Conservation (phyloP, 2,329 filamentous ascomycete genomes). For the Ophiostoma himal-ulmi region DNA sequence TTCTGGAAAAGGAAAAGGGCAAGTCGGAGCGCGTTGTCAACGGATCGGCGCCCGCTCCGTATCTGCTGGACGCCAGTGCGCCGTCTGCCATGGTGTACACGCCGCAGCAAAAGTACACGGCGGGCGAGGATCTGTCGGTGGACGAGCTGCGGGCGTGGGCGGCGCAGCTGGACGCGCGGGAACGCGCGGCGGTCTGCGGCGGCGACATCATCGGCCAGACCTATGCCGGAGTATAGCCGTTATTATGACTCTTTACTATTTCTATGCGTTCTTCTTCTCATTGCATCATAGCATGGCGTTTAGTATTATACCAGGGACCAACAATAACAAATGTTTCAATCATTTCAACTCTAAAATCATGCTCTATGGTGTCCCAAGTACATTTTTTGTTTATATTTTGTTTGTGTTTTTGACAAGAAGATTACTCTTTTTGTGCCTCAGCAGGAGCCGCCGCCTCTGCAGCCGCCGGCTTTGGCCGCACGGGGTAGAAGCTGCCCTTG, state of each 20-base stretch:
- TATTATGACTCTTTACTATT: neutral
- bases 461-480: conserved; percentile 24
- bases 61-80: neutral
- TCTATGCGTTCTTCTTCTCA: neutral
- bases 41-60: neutral
- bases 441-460: conserved; percentile 10
- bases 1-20: conserved; percentile 50
- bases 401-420: neutral
- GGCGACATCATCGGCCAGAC: conserved; percentile 26
- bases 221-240: conserved; percentile 26
- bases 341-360: neutral
- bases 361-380: neutral
- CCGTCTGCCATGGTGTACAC: neutral
- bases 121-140: conserved; percentile 22
- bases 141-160: conserved; percentile 28
- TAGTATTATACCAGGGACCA: conserved; percentile 9
- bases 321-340: neutral
- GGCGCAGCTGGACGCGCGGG: conserved; percentile 23
- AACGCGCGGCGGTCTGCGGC: conserved; percentile 27
- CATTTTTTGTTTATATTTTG: neutral
- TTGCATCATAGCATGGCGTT: neutral
- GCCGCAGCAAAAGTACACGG: conserved; percentile 5
- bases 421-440: conserved; percentile 17
- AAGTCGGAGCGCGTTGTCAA: conserved; percentile 31
- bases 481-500: conserved; percentile 29